Evolutionary conservation across 768 basidiomycete species (phyloP), one percentile per base, ranked within the genome.

Genomic region (Calocera cornea): DNA sequence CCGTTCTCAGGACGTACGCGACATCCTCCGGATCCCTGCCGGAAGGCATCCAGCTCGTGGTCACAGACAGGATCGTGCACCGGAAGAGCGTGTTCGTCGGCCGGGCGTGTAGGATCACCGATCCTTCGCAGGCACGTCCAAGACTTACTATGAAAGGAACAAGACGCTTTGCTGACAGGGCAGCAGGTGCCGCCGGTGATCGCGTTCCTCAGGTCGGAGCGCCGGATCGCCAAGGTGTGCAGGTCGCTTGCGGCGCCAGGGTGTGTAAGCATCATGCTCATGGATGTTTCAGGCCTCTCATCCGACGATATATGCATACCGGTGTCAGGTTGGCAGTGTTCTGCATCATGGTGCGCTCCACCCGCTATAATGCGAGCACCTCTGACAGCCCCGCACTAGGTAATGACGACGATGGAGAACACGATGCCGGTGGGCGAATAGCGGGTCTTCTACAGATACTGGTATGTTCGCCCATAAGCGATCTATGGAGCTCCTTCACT

Each of bases 361-460:
- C 27, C 8, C 12, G 24, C 11, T 50, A 14, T 50, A n/a, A 8
- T n/a, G 49, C 8, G 34, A 0, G 7, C 24, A 27, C 65, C 69
- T 68, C 69, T 66, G 0, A 65, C 41, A 1, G 50, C 29, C n/a
- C n/a, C n/a, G n/a, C n/a, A 14, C 54, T 41, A 24, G 95, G 97
- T 73, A 95, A 97, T 68, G 92, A 95, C 67, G 95, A 98, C 68
- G 90, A 97, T 68, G 92, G 94, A 1, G 95, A 99, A 78, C 86
- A 89, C 0, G 93, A 92, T 0, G 95, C 95, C 22, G 95, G 95
- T 2, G 86, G 89, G 47, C 83, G 95, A 19, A 78, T 98, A 24
- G 92, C 92, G 0, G 95, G 97, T 75, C 81, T 99, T 1, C 78
- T 99, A 2, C 92, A 94, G 70, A 92, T 95, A 54, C 75, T 97